phyloP scores from a whole-genome alignment of 108 stramenopile species.

The Nitzschia palea region DNA sequence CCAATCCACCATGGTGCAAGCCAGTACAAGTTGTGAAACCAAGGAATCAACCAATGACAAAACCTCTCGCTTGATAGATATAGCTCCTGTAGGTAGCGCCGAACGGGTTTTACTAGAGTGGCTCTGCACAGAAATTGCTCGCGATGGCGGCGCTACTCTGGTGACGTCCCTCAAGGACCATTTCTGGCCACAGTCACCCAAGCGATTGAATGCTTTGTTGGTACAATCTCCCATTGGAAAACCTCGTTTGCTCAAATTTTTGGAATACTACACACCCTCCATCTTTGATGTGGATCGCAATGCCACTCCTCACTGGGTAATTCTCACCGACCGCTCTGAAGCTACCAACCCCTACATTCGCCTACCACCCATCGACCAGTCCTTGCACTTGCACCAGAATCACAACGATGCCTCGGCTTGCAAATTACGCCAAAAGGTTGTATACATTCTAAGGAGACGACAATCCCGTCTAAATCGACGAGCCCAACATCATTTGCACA shows the following conservation, averaged over 20 bases:
- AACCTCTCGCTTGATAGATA: too few relatives aligned
- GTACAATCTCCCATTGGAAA: constrained; percentile 25
- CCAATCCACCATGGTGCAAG: too few relatives aligned
- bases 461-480: constrained; percentile 23
- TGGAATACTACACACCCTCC: constrained; percentile 28
- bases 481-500: not conserved
- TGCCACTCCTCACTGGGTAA: constrained; percentile 33
- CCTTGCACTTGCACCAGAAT: too few relatives aligned
- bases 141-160: constrained; percentile 42
- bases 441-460: constrained; percentile 35
- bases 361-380: too few relatives aligned
- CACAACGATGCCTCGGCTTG: not conserved
- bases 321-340: not conserved
- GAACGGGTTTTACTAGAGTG: constrained; percentile 20
- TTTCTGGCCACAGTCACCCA: not conserved
- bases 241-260: constrained; percentile 31
- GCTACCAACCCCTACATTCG: not conserved
- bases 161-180: constrained; percentile 45
- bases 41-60: too few relatives aligned
- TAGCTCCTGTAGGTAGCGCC: too few relatives aligned
- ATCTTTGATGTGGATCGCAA: constrained; percentile 39
- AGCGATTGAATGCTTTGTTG: constrained; percentile 27
- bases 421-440: constrained; percentile 15
- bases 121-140: constrained; percentile 28
- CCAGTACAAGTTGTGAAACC: too few relatives aligned